A percentile compares a stretch with the other conserved stretches of the same genome.
phyloP scores from a whole-genome alignment of 495 filamentous ascomycete species.

The Annulohypoxylon moriforme region DNA sequence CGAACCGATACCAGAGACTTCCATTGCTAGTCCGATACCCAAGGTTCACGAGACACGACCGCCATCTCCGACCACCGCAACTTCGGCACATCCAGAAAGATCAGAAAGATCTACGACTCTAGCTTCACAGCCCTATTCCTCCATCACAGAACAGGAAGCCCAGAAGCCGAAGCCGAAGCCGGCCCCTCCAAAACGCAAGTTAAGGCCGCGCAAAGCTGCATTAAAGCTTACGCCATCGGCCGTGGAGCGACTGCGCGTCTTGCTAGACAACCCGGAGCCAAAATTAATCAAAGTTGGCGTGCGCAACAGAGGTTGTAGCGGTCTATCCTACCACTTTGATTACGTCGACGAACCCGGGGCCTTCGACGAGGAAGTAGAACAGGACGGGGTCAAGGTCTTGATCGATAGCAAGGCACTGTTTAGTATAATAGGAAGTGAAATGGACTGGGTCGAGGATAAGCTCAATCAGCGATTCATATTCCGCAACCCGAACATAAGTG shows the following conservation, averaged over 20 bases:
- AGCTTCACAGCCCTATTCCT: constrained; percentile 31
- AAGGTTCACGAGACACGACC: constrained; percentile 66
- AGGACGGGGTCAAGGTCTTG: constrained; percentile 94
- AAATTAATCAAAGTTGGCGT: constrained; percentile 95
- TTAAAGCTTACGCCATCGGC: constrained; percentile 86
- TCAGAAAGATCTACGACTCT: constrained; percentile 27
- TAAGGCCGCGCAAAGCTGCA: constrained; percentile 89
- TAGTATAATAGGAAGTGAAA: constrained; percentile 97
- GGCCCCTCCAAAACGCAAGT: constrained; percentile 68
- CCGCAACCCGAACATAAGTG: constrained; percentile 97
- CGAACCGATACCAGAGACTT: constrained; percentile 72
- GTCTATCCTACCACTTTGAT: constrained; percentile 93
- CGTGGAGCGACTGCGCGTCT: constrained; percentile 74
- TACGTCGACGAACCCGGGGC: constrained; percentile 89
- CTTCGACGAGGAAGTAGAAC: constrained; percentile 93
- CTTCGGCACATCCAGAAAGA: constrained; percentile 46
- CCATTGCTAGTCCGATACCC: constrained; percentile 69
- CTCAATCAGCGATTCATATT: constrained; percentile 91
- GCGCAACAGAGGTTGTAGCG: constrained; percentile 94
- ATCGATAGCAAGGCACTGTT: constrained; percentile 97
- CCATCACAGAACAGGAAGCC: constrained; percentile 70
- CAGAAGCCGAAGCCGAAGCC: constrained; percentile 68
- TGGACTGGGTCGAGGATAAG: constrained; percentile 99
- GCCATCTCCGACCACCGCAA: constrained; percentile 28
- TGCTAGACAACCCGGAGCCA: constrained; percentile 84